Evolutionary conservation across 2,329 filamentous ascomycete genomes (phyloP).

Genomic region (Fusarium heterosporum): DNA sequence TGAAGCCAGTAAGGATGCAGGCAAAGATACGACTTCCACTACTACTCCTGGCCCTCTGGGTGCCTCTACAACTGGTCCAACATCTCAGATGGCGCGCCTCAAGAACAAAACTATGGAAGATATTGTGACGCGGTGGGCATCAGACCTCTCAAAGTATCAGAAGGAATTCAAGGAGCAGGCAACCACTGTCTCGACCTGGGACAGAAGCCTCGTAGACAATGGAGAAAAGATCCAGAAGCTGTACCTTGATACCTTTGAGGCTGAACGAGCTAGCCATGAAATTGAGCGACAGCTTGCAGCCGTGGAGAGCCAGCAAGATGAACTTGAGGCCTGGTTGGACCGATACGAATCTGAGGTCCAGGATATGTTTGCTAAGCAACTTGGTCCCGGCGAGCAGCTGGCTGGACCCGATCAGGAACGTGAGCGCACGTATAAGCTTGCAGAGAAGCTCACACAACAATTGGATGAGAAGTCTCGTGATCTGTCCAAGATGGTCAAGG

Average conservation of each 20-base stretch:
- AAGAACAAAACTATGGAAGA: constrained; percentile 99
- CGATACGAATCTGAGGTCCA: constrained; percentile 93
- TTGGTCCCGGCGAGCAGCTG: constrained; percentile 79
- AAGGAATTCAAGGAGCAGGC: constrained; percentile 96
- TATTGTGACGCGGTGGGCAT: constrained; percentile 96
- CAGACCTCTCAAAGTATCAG: constrained; percentile 94
- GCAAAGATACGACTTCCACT: constrained; percentile 48
- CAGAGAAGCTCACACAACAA: constrained; percentile 90
- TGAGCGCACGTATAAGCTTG: constrained; percentile 94
- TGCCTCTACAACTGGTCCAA: constrained; percentile 82
- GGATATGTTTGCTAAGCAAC: constrained; percentile 83
- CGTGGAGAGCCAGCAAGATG: constrained; percentile 93
- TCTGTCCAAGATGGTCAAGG: constrained; percentile 95
- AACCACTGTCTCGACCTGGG: constrained; percentile 88
- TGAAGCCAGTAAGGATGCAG: constrained; percentile 46
- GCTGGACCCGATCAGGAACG: constrained; percentile 94
- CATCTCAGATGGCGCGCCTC: constrained; percentile 86
- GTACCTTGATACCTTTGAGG: constrained; percentile 91
- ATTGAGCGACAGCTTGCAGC: constrained; percentile 91
- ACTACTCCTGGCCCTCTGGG: constrained; percentile 62
- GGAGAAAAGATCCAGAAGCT: constrained; percentile 94
- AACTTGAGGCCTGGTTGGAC: constrained; percentile 88
- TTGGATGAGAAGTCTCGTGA: constrained; percentile 95
- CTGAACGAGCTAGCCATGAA: constrained; percentile 90
- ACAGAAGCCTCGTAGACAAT: constrained; percentile 91